A percentile compares a stretch with the other conserved stretches of the same genome.
Evolutionary conservation across 768 basidiomycete genomes (phyloP).

Genomic region (Boletus subcaerulescens): DNA sequence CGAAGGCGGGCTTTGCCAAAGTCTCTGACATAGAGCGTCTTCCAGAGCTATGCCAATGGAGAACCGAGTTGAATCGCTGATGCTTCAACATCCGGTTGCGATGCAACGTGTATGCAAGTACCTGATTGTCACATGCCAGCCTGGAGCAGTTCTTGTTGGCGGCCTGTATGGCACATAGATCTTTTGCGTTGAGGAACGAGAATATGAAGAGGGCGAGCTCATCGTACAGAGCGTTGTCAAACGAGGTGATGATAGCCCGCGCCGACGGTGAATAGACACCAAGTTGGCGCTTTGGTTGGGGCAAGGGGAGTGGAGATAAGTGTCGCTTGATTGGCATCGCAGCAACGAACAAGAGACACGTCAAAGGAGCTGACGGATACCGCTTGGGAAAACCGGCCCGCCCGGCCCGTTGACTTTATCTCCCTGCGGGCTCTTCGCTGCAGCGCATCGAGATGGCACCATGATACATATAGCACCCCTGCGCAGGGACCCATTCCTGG

Average conservation of each 20-base stretch:
- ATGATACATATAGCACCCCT: neutral
- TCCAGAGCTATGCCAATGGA: constrained; percentile 54
- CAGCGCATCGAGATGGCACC: neutral
- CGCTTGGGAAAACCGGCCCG: constrained; percentile 13
- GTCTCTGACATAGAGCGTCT: constrained; percentile 55
- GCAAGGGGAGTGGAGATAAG: constrained; percentile 48
- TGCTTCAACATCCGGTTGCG: constrained; percentile 17
- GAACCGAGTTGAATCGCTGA: neutral
- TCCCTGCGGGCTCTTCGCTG: neutral
- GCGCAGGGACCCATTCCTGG: constrained; percentile 1
- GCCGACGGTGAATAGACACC: constrained; percentile 10
- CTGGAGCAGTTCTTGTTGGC: constrained; percentile 66
- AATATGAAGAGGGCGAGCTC: constrained; percentile 75
- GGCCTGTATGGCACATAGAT: constrained; percentile 64
- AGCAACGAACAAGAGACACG: neutral
- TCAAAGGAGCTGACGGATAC: neutral
- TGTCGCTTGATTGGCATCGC: constrained; percentile 48
- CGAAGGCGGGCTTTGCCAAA: constrained; percentile 69
- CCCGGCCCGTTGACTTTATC: constrained; percentile 1
- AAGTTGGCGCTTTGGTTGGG: constrained; percentile 57
- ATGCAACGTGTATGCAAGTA: constrained; percentile 26
- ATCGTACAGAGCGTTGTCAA: constrained; percentile 64
- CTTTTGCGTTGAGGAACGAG: constrained; percentile 61
- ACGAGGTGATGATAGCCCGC: constrained; percentile 31
- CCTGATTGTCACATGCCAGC: constrained; percentile 65